These are phyloP conservation scores for Aaosphaeria arxii DNA, from an alignment of 2,329 filamentous ascomycete species.

Conservation along the genomic window DNA sequence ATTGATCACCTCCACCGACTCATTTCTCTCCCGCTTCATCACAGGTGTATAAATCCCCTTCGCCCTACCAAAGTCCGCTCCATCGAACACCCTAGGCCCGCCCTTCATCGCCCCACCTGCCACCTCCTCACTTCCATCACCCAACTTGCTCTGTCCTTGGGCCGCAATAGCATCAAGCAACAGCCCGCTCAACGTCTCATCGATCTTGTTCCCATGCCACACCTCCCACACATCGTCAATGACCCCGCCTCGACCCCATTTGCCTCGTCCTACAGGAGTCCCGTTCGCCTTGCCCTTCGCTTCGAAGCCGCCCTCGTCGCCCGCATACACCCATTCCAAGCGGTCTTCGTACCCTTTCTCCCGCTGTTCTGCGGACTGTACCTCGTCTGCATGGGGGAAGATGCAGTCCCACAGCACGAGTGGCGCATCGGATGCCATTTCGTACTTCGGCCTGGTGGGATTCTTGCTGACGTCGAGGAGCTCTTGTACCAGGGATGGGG, in stretches of 20 bases:
- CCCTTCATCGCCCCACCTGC: constrained; percentile 14
- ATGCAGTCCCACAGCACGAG: constrained; percentile 96
- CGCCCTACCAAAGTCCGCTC: constrained; percentile 52
- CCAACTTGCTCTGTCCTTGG: constrained; percentile 33
- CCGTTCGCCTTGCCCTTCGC: constrained; percentile 29
- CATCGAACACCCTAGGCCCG: constrained; percentile 57
- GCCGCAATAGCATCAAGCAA: constrained; percentile 63
- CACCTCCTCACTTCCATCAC: constrained; percentile 2
- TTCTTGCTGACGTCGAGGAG: constrained; percentile 71
- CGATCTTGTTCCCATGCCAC: constrained; percentile 84
- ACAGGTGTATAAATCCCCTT: constrained; percentile 59
- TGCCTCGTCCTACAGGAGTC: constrained; percentile 20
- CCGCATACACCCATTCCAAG: constrained; percentile 75
- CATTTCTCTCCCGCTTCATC: constrained; percentile 54
- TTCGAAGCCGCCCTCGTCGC: constrained; percentile 59
- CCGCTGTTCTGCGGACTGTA: constrained; percentile 36
- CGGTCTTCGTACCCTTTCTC: constrained; percentile 53
- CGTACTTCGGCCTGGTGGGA: constrained; percentile 78
- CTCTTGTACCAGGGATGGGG: constrained; percentile 66
- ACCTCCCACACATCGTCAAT: constrained; percentile 67
- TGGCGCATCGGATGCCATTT: constrained; percentile 86
- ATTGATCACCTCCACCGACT: constrained; percentile 61
- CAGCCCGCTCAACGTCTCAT: constrained; percentile 77
- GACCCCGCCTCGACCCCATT: constrained; percentile 34
- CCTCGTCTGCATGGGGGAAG: constrained; percentile 59